phyloP scores from a whole-genome alignment of 768 basidiomycete species.

The Lyophyllum decastes region DNA sequence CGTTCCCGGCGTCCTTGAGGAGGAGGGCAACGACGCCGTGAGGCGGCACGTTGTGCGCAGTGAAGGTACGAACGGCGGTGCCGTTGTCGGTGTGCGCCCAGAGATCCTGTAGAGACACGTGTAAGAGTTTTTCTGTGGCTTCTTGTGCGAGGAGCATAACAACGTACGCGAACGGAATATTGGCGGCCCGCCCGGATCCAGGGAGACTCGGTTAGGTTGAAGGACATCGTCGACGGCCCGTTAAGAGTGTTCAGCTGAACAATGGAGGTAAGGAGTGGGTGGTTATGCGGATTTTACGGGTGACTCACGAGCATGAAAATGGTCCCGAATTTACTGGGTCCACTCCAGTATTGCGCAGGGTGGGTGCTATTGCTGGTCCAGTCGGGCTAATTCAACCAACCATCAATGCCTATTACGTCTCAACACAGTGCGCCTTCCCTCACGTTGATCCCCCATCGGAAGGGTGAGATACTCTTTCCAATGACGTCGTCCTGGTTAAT shows the following conservation, averaged over 20 bases:
- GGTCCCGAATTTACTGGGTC: constrained; percentile 57
- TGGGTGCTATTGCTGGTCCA: constrained; percentile 42
- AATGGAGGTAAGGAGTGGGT: neutral
- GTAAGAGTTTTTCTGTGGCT: neutral
- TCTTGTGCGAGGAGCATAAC: neutral
- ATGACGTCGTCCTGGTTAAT: constrained; percentile 70
- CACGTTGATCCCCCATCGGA: constrained; percentile 70
- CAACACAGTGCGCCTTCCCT: constrained; percentile 15
- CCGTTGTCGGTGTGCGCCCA: constrained; percentile 76
- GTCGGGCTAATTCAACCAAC: constrained; percentile 27
- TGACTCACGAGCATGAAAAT: constrained; percentile 54
- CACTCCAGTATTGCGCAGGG: constrained; percentile 70
- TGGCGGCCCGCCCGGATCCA: constrained; percentile 65
- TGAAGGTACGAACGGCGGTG: constrained; percentile 61
- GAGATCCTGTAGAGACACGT: constrained; percentile 47
- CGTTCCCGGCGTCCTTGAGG: constrained; percentile 65
- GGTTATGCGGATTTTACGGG: neutral
- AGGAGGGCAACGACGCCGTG: constrained; percentile 73
- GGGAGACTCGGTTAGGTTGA: constrained; percentile 64
- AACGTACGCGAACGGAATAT: constrained; percentile 46
- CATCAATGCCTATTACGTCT: neutral
- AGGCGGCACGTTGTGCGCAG: constrained; percentile 52
- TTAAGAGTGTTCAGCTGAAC: constrained; percentile 56
- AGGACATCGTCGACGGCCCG: constrained; percentile 51
- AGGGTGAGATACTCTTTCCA: constrained; percentile 63